phyloP scores from a whole-genome alignment of 371 early-diverging fungal species.

The Massospora cicadina region DNA sequence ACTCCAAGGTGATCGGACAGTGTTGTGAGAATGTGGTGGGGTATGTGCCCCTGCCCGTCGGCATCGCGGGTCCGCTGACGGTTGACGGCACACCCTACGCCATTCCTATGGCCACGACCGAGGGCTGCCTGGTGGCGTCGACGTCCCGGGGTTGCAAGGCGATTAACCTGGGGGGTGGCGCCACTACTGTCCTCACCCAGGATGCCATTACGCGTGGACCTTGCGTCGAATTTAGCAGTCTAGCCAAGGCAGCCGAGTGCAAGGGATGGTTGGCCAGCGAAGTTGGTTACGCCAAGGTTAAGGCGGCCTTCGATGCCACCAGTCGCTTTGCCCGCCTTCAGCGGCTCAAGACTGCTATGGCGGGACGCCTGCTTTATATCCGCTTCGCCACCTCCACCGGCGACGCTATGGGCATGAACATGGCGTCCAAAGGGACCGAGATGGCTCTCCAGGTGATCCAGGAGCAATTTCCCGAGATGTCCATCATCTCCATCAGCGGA shows the following conservation, averaged over 20 bases:
- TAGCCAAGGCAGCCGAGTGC: conserved; percentile 43
- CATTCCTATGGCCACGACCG: conserved; percentile 95
- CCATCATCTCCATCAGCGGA: conserved; percentile 68
- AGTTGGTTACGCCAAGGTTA: conserved; percentile 40
- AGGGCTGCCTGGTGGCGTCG: conserved; percentile 90
- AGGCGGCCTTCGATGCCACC: conserved; percentile 71
- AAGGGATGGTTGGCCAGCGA: conserved; percentile 54
- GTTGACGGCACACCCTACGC: conserved; percentile 62
- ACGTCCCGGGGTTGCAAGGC: conserved; percentile 94
- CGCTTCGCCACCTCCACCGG: conserved; percentile 86
- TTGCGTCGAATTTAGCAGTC: conserved; percentile 64
- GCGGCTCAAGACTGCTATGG: conserved; percentile 66
- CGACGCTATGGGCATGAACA: conserved; percentile 99
- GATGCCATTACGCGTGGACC: conserved; percentile 95
- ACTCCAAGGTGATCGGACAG: conserved; percentile 69
- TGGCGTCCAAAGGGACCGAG: conserved; percentile 95
- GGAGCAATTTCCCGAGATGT: conserved; percentile 51
- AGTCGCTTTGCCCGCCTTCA: conserved; percentile 72
- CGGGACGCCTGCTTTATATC: conserved; percentile 66
- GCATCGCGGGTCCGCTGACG: conserved; percentile 73
- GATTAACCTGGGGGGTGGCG: conserved; percentile 78
- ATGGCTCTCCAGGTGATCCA: conserved; percentile 41
- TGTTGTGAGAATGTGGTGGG: conserved; percentile 97
- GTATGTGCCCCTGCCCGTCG: conserved; percentile 84
- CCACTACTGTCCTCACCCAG: conserved; percentile 56